Evolutionary conservation across 1,284 basidiomycete species (phyloP), one percentile per base, ranked within the genome.

Genomic region (Volvariella volvacea): DNA sequence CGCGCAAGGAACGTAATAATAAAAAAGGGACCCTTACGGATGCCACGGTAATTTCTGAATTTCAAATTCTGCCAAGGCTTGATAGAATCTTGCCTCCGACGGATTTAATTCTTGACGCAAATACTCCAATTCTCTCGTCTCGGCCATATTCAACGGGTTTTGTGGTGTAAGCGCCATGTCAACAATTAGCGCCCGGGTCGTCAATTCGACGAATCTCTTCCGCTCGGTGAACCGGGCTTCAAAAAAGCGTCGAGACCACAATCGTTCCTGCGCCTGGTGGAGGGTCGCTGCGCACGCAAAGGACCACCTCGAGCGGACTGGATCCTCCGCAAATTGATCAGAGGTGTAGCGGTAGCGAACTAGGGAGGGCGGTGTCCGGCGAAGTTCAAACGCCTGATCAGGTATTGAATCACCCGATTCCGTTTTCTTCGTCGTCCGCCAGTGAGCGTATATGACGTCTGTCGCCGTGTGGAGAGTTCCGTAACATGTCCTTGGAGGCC

Each of bases 21-120:
- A 30, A 45, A 32, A 21, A 39, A 31, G 15, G 17, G 20, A n/a
- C 10, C 56, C 61, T 39, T 48, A 64, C 62, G 61, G 59, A 48
- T 64, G 62, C 58, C 59, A 62, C 25, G 60, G 59, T 8, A 62
- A 48, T 41, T 62, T 60, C 39, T 61, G 61, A 28, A 62, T 60
- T 44, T 64, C 59, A 34, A 62, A 63, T 19, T 56, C 51, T 28
- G 57, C 58, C 10, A 63, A 40, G 0, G 61, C 58, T 41, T 62
- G 58, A 45, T 63, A 64, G 42, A 64, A 62, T 12, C 62, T 53
- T 21, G 60, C 62, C 39, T 63, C 60, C 15, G 59, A 57, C 22
- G 62, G 62, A 38, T 61, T 55, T 20, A 63, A 45, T 20, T 57
- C 53, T 34, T 56, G 52, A 39, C 59, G 46, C 21, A 64, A 50